Percentiles rank a stretch among this genome's conserved stretches.
Evolutionary conservation across 176 grass and related monocot species (phyloP).

Genomic region (Eleusine indica): DNA sequence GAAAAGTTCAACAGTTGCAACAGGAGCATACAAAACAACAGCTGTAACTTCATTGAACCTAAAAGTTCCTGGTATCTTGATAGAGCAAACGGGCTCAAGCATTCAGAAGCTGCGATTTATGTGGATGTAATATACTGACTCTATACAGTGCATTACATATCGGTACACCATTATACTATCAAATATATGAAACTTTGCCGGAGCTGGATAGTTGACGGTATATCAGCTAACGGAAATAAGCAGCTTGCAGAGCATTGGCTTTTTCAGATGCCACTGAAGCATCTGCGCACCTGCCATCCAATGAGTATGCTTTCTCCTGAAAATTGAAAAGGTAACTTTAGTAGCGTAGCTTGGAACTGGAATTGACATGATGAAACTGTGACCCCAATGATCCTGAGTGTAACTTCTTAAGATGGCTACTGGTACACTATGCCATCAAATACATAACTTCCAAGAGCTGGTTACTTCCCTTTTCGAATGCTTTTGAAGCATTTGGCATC

Average conservation of each 20-base stretch:
- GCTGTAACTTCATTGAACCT: not conserved
- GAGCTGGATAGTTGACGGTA: not conserved
- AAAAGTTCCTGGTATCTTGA: not conserved
- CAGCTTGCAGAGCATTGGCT: slow-evolving; percentile 48
- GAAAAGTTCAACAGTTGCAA: not conserved
- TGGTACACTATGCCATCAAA: not conserved
- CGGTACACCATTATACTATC: not conserved
- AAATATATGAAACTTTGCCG: not conserved
- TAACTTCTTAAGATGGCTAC: not conserved
- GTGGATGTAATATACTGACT: not conserved
- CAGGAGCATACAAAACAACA: not conserved
- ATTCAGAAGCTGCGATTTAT: slow-evolving; percentile 19
- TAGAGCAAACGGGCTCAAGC: not conserved
- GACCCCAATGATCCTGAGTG: not conserved
- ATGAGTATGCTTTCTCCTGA: slow-evolving; percentile 57
- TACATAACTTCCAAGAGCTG: not conserved
- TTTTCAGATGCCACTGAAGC: slow-evolving; percentile 47
- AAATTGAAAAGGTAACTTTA: slow-evolving; percentile 1
- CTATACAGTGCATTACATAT: not conserved
- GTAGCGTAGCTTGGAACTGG: not conserved
- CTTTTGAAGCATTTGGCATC: not conserved
- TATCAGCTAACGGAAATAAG: slow-evolving; percentile 31
- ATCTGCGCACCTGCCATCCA: slow-evolving; percentile 46
- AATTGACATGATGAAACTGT: not conserved
- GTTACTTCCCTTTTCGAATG: not conserved